Base-by-base conservation (phyloP, 2,329 filamentous ascomycete genomes). In the Pseudohalonectria lignicola region DNA sequence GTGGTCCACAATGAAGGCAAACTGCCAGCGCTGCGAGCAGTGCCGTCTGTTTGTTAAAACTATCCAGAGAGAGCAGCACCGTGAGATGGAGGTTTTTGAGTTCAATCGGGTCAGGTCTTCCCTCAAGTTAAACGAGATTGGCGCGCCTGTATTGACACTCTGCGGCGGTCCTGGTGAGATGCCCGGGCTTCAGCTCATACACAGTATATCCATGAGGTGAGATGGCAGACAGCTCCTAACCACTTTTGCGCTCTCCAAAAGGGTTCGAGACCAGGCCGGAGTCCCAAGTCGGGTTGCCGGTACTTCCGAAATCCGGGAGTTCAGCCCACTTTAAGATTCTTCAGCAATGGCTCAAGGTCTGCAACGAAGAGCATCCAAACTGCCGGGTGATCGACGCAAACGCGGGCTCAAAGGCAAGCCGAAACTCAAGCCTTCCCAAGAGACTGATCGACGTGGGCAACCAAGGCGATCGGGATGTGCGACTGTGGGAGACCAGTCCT, bases 401-500 rank as follows among this genome's bases (percentile, higher is more conserved):
- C 8, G 12, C 36, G 7, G 30, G 28, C 3, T 13, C 20, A n/a
- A n/a, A n/a, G n/a, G n/a, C n/a, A n/a, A n/a, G n/a, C 15, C 6
- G 18, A 38, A 28, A 9, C 16, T 13, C 23, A 5, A 34, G 3
- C 8, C 19, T 39, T 3, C 37, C 37, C 11, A 39, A 30, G 13
- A 28, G 37, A n/a, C 11, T 39, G 9, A 5, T 39, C 15, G 20
- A 17, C 19, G 37, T 39, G 4, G 37, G 37, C 6, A 26, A 13
- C 16, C 17, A 4, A 12, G 23, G 16, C 8, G 36, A 34, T 8
- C 20, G n/a, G 17, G 18, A 5, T 5, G 21, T 43, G 7, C 31
- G 15, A 15, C 42, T 45, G n/a, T 5, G 40, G 1, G 41, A 46
- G 28, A 40, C 41, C 16, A 10, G 28, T 3, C 3, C 31, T 2